These are phyloP conservation scores for Hypoxylon fuscum DNA, from an alignment of 495 filamentous ascomycete species.

Conservation along the genomic window DNA sequence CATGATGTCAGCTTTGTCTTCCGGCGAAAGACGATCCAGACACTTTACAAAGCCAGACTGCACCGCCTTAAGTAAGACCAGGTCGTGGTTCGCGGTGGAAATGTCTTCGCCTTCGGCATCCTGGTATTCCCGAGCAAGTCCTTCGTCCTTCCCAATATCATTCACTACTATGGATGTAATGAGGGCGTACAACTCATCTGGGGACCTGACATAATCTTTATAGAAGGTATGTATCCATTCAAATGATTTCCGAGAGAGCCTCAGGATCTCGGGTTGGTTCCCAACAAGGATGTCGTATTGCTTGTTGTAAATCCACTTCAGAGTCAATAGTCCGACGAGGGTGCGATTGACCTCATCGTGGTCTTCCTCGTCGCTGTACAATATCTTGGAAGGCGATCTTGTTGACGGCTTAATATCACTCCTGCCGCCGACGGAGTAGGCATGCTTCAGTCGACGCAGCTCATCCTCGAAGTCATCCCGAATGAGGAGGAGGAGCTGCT, in stretches of 20 bases:
- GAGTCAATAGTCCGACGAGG: constrained; percentile 41
- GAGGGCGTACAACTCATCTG: constrained; percentile 44
- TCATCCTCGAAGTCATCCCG: constrained; percentile 21
- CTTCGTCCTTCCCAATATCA: constrained; percentile 51
- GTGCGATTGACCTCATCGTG: constrained; percentile 52
- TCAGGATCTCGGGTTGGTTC: constrained; percentile 33
- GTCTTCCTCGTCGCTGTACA: constrained; percentile 35
- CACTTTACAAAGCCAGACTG: constrained; percentile 40
- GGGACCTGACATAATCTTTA: constrained; percentile 1
- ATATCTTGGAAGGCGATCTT: constrained; percentile 39
- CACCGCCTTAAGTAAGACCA: constrained; percentile 47
- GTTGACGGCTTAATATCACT: constrained; percentile 5
- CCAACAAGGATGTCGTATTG: constrained; percentile 43
- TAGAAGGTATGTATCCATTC: constrained; percentile 26
- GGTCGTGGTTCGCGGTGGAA: constrained; percentile 45
- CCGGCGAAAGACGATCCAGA: constrained; percentile 34
- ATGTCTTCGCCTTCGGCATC: constrained; percentile 40
- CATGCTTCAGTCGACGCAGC: constrained; percentile 32
- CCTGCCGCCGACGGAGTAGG: constrained; percentile 28
- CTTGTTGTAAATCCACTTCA: constrained; percentile 48
- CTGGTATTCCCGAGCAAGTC: constrained; percentile 42
- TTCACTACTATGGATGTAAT: constrained; percentile 52
- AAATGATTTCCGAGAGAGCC: constrained; percentile 37
- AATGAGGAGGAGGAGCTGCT: constrained; percentile 25
- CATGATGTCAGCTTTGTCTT: constrained; percentile 46